phyloP scores from a whole-genome alignment of 495 filamentous ascomycete genomes.

The Neurospora africana region DNA sequence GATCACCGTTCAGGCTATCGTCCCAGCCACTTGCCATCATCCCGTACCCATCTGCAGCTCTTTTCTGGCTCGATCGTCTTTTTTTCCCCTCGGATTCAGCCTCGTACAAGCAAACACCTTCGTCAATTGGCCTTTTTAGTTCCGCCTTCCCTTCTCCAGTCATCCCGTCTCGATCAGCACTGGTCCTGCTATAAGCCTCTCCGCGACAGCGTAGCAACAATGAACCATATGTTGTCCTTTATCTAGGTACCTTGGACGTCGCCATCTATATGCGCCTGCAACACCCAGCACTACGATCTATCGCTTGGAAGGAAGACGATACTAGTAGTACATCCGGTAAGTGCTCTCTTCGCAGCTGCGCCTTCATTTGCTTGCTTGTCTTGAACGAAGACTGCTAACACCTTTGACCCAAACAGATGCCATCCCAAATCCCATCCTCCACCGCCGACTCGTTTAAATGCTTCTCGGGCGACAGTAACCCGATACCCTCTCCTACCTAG shows the following conservation, averaged over 20 bases:
- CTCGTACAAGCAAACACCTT: neutral
- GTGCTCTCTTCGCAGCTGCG: neutral
- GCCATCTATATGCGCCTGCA: no score
- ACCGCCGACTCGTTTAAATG: neutral
- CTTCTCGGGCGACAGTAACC: neutral
- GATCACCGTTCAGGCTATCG: neutral
- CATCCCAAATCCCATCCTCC: neutral
- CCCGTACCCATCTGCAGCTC: neutral
- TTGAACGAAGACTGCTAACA: neutral
- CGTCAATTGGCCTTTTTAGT: no score
- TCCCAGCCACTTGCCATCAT: neutral
- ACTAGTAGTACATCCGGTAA: neutral
- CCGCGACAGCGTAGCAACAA: no score
- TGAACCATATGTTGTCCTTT: no score
- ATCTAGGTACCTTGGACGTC: no score
- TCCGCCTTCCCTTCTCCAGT: no score
- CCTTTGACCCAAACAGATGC: neutral
- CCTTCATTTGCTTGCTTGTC: neutral
- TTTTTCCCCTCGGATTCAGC: neutral
- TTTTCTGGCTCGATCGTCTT: neutral
- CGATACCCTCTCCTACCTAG: neutral
- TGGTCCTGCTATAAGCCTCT: no score
- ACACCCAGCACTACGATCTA: neutral
- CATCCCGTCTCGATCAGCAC: no score
- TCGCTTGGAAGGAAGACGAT: neutral